A percentile compares a stretch with the other conserved stretches of the same genome.
Evolutionary conservation across 768 basidiomycete genomes (phyloP).

Genomic region (Lactarius deliciosus): DNA sequence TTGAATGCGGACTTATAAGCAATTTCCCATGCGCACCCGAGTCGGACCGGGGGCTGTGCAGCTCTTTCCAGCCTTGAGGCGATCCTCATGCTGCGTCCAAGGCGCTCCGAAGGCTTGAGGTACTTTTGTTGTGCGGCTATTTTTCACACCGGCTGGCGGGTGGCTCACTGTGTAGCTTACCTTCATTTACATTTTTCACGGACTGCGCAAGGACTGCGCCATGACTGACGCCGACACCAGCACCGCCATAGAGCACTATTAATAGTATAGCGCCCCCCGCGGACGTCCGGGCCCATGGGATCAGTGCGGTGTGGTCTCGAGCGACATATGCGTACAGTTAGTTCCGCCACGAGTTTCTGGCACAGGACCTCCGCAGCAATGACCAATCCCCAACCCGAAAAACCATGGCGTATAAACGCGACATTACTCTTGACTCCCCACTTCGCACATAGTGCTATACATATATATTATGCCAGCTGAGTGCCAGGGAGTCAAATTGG

Average conservation of each 20-base stretch:
- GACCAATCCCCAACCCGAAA: not conserved
- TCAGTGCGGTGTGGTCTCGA: not conserved
- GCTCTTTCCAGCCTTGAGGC: not conserved
- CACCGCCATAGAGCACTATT: not conserved
- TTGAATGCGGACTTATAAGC: slow-evolving; percentile 18
- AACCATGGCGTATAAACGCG: not conserved
- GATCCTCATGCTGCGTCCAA: not conserved
- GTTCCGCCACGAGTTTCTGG: not conserved
- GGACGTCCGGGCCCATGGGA: not conserved
- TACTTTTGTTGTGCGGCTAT: not conserved
- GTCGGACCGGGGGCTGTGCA: not conserved
- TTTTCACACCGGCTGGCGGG: not conserved
- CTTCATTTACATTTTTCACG: not conserved
- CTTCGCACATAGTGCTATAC: not conserved
- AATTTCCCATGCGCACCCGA: slow-evolving; percentile 12
- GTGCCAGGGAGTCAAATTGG: not conserved
- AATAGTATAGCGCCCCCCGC: not conserved
- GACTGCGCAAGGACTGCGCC: not conserved
- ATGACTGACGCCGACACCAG: not conserved
- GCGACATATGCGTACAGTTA: not conserved
- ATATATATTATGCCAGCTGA: not conserved
- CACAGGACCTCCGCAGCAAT: not conserved
- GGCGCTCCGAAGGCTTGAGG: not conserved
- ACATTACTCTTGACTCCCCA: not conserved
- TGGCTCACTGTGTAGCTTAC: not conserved